Base-by-base conservation (phyloP, 2,329 filamentous ascomycete species). In the Alternaria gaisen region DNA sequence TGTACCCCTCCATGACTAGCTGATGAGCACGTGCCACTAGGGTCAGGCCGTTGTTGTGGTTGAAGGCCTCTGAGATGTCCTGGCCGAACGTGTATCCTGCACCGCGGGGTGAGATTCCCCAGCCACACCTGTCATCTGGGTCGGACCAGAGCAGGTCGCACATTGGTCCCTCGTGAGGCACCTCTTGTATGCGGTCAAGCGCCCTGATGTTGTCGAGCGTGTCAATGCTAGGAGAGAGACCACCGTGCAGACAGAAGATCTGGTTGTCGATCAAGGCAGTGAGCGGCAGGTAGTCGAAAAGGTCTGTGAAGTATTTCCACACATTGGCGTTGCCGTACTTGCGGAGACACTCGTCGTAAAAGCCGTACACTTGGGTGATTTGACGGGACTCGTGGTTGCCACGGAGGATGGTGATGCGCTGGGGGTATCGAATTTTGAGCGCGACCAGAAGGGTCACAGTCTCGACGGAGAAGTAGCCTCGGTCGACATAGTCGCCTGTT, bases 1-100 rank as follows among this genome's bases (percentile, higher is more conserved):
- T 99, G 82, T 98, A 99, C 50, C 95, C 95, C 81, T 99, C 95
- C 94, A 98, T 99, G 63, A 99, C 95, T 79, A 99, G 84, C 83
- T 99, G 95, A 85, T 99, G 95, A 57, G 95, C 95, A 81, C 95
- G 88, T 62, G 95, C 95, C 77, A 99, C 96, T 65, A 98, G 85
- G 56, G 94, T 98, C 81, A 99, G 83, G 58, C 94, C 94, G 76
- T 99, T 99, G 86, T 98, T 98, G 80, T 98, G 94, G 82, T 98
- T 98, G 84, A 99, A 99, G 1, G 94, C 94, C 83, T 99, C 94
- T 36, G 93, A 97, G 74, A 98, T 98, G 79, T 98, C 94, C 83
- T 97, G 94, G 61, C 92, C 93, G 76, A 97, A 97, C 30, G 93
- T 97, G 84, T 97, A 97, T 63, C 94, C 94, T 62, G 94, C 94